A percentile compares a stretch with the other conserved stretches of the same genome.
phyloP scores from a whole-genome alignment of 2,329 filamentous ascomycete species.

The Waltergamsia citrina region DNA sequence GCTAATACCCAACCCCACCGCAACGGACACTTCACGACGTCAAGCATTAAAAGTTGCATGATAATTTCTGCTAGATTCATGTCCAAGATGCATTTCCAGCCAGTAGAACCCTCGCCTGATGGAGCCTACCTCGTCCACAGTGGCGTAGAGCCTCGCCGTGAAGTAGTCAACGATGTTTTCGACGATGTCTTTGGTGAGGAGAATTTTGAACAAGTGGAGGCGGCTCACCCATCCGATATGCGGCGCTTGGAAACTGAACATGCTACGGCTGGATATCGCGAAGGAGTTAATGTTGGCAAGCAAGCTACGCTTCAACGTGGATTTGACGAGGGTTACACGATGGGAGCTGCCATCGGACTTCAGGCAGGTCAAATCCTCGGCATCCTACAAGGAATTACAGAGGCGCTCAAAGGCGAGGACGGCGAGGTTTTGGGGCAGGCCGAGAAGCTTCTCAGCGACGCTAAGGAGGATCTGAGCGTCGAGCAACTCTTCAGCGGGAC shows the following conservation, averaged over 20 bases:
- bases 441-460: conserved; percentile 32
- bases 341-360: conserved; percentile 74
- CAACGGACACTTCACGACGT: too few relatives aligned
- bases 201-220: conserved; percentile 6
- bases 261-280: conserved; percentile 79
- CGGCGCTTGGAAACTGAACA: conserved; percentile 67
- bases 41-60: too few relatives aligned
- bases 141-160: conserved; percentile 5
- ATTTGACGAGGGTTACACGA: conserved; percentile 82
- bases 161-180: conserved; percentile 14
- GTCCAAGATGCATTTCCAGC: conserved; percentile 23
- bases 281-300: conserved; percentile 74
- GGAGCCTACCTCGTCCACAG: conserved; percentile 14
- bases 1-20: too few relatives aligned
- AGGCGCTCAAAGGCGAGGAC: conserved; percentile 27
- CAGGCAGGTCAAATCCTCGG: conserved; percentile 68
- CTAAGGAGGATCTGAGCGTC: conserved; percentile 50
- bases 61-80: too few relatives aligned
- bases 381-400: conserved; percentile 60
- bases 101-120: conserved; percentile 17
- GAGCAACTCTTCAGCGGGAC: conserved; percentile 52
- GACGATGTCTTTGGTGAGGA: conserved; percentile 25
- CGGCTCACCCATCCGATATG: conserved; percentile 50
- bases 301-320: conserved; percentile 68
- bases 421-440: conserved; percentile 11